A percentile compares a stretch with the other conserved stretches of the same genome.
These are phyloP conservation scores for Talaromyces sp. DNA, from an alignment of 2,329 filamentous ascomycete genomes.

Conservation along the genomic window DNA sequence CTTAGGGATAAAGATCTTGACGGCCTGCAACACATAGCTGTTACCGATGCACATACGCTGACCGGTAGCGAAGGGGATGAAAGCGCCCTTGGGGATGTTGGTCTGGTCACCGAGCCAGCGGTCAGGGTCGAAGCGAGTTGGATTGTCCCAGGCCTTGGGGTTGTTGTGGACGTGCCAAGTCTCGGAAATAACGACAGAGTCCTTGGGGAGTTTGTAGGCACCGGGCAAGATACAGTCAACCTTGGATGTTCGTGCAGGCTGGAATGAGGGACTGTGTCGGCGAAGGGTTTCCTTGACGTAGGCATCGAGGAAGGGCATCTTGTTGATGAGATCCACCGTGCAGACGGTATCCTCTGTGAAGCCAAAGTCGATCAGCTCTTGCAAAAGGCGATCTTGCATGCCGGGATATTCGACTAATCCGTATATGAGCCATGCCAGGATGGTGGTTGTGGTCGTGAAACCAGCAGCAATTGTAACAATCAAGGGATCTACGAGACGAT, in stretches of 20 bases:
- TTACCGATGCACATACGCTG: conserved; percentile 61
- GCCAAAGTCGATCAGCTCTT: conserved; percentile 55
- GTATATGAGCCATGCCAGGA: conserved; percentile 59
- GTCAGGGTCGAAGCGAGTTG: conserved; percentile 56
- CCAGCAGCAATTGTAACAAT: conserved; percentile 56
- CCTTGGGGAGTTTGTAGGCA: conserved; percentile 55
- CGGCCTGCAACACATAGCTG: conserved; percentile 61
- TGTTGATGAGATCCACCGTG: conserved; percentile 43
- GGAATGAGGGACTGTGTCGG: conserved; percentile 59
- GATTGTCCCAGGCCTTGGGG: conserved; percentile 56
- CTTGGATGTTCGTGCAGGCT: conserved; percentile 57
- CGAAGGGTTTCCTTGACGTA: conserved; percentile 62
- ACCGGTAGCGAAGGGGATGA: conserved; percentile 59
- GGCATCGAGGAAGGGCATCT: conserved; percentile 46
- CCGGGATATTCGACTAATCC: conserved; percentile 53
- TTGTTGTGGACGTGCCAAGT: conserved; percentile 50
- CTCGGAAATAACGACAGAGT: conserved; percentile 53
- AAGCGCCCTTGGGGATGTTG: conserved; percentile 50
- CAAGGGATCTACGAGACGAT: not conserved
- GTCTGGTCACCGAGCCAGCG: conserved; percentile 57
- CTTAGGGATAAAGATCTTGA: conserved; percentile 57
- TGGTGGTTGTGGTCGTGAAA: conserved; percentile 59
- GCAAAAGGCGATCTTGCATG: conserved; percentile 56
- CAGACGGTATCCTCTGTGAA: conserved; percentile 45
- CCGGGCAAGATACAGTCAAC: conserved; percentile 57